These are phyloP conservation scores for Trichoderma pleuroti DNA, from an alignment of 2,329 filamentous ascomycete genomes.

Conservation along the genomic window DNA sequence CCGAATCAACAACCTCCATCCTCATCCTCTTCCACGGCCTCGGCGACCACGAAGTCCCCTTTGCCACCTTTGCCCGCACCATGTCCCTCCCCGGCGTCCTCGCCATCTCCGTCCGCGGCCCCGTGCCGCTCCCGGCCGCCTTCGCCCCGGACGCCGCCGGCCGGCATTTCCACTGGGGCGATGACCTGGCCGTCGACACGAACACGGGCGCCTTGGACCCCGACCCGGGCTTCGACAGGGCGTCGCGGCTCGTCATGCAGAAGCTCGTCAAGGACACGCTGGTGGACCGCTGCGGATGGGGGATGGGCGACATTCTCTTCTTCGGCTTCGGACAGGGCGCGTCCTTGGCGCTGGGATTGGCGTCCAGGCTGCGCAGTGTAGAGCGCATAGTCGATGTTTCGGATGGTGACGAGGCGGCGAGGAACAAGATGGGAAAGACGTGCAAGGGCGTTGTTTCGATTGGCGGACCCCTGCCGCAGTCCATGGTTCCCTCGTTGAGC, in stretches of 20 bases:
- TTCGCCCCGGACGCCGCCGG: constrained; percentile 40
- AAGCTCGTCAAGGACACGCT: constrained; percentile 51
- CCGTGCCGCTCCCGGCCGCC: constrained; percentile 64
- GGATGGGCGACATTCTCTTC: constrained; percentile 55
- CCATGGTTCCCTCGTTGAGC: constrained; percentile 46
- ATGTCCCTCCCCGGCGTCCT: constrained; percentile 74
- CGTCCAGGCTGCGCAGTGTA: constrained; percentile 41
- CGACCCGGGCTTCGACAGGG: constrained; percentile 58
- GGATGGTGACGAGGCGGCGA: constrained; percentile 11
- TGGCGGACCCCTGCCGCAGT: constrained; percentile 55
- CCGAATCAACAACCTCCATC: constrained; percentile 66
- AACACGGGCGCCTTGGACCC: constrained; percentile 52
- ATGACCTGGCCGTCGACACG: constrained; percentile 56
- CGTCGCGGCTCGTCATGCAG: constrained; percentile 44
- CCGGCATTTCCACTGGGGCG: constrained; percentile 61
- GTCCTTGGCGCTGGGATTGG: constrained; percentile 56
- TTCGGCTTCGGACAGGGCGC: constrained; percentile 68
- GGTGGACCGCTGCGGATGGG: constrained; percentile 57
- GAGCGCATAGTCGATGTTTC: constrained; percentile 36
- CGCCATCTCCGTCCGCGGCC: constrained; percentile 70
- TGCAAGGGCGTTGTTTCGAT: constrained; percentile 61
- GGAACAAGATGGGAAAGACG: constrained; percentile 19
- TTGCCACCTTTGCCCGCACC: constrained; percentile 64
- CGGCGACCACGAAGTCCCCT: constrained; percentile 69
- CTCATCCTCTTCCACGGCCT: constrained; percentile 82